Base-by-base conservation (phyloP, 176 grass and related monocot genomes). In the Leersia perrieri region DNA sequence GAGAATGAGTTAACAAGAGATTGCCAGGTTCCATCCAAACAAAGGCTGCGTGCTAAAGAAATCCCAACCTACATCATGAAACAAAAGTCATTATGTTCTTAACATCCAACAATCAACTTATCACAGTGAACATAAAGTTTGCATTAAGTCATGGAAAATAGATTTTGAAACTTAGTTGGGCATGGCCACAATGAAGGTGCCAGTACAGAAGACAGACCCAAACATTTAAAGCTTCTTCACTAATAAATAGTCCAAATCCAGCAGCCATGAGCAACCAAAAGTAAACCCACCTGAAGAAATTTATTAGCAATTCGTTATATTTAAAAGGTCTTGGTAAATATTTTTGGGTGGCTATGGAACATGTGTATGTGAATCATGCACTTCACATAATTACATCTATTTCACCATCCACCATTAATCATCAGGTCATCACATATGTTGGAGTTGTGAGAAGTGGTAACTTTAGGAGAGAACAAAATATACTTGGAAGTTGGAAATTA, bases 261-360 rank as follows among this genome's bases (percentile, higher is more conserved):
- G 94, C 91, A 79, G 89, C 87, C 89, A 97, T 88, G 34, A 97
- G 91, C 87, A 97, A 82, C 87, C 82, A 97, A 88, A 97, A 97
- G 82, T 92, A 97, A 63, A 97, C 80, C 94, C 94, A 97, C 84
- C 91, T 97, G 87, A 34, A 89, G 35, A 71, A 85, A 41, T 31
- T 42, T 83, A 55, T 57, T 42, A 33, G 63, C 32, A 42, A 83
- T 29, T 55, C 15, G 73, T 39, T 16, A 44, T 64, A 40, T 60
- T 40, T 41, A 30, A 28, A 15, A 57, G 68, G n/a, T 13, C 11
- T 79, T 0, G 5, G 1, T 1, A 58, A 58, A 0, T 11, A 3
- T 58, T 58, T 58, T 23, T 10, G 20, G 1, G 53, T 58, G 9
- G 25, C 53, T 58, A 58, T 58, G n/a, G n/a, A 23, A 25, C 53